phyloP scores from a whole-genome alignment of 371 early-diverging fungal genomes.

The Synchytrium microbalum region DNA sequence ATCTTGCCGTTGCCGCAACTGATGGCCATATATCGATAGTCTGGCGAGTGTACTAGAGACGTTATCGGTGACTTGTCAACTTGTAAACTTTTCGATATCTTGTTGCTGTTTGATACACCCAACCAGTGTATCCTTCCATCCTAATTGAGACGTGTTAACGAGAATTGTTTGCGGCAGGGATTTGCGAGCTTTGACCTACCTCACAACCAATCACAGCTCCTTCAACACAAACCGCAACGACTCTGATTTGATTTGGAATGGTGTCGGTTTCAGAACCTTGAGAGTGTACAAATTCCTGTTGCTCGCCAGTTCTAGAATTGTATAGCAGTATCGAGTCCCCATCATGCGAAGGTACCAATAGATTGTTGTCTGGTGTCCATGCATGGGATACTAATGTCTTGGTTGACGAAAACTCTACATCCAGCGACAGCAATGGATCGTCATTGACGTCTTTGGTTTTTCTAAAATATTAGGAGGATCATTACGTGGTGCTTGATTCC shows the following conservation, averaged over 20 bases:
- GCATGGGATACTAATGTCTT: neutral
- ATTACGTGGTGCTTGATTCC: neutral
- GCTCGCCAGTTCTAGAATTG: neutral
- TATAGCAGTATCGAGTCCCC: neutral
- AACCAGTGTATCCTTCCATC: neutral
- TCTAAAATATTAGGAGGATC: neutral
- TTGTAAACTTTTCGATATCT: neutral
- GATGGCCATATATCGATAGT: neutral
- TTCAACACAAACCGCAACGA: neutral
- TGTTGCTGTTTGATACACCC: neutral
- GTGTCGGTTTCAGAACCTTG: neutral
- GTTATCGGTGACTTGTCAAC: neutral
- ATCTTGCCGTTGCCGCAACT: neutral
- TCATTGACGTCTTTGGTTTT: neutral
- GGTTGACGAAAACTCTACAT: constrained; percentile 22
- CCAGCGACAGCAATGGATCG: constrained; percentile 13
- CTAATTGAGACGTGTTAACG: neutral
- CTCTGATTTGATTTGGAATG: neutral
- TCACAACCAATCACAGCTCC: neutral
- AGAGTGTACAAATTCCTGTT: neutral
- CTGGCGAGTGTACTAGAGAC: neutral
- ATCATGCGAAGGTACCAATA: neutral
- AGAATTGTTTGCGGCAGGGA: neutral
- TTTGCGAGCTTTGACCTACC: neutral
- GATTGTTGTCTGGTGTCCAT: neutral